Conservation (phyloP, 768 basidiomycete species). For the Amanita exitialis region DNA sequence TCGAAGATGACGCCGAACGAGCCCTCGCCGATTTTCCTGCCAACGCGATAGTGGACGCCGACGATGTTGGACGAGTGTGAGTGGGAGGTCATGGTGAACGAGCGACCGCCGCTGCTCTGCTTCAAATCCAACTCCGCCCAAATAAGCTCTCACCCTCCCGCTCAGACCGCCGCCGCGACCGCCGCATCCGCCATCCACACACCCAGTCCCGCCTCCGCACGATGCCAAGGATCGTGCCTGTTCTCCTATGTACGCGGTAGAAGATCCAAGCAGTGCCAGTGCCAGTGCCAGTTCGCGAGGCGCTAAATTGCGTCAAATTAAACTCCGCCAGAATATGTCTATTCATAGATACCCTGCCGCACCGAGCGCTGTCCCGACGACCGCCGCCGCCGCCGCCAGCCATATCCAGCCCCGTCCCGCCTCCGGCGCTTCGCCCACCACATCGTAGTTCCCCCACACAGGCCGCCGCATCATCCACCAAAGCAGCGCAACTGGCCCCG, state of each 20-base stretch:
- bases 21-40: constrained; percentile 99
- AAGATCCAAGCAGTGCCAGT: no score
- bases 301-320: no score
- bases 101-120: constrained; percentile 17
- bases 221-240: no score
- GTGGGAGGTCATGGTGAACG: constrained; percentile 43
- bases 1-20: constrained; percentile 96
- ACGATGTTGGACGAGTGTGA: constrained; percentile 67
- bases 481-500: constrained; percentile 39
- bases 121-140: constrained; percentile 24
- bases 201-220: constrained; percentile 8
- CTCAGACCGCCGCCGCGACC: constrained; percentile 13
- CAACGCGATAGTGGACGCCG: constrained; percentile 95
- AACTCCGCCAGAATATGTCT: no score
- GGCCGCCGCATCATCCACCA: constrained; percentile 41
- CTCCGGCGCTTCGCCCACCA: constrained; percentile 24
- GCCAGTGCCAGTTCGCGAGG: no score
- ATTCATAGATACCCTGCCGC: no score
- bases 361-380: constrained; percentile 6
- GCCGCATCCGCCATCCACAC: constrained; percentile 14
- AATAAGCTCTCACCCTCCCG: constrained; percentile 5
- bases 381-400: constrained; percentile 14
- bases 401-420: constrained; percentile 21
- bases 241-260: no score
- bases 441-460: constrained; percentile 32